Evolutionary conservation across 106 monocot genomes (phyloP).

Genomic region (Phalaenopsis aphrodite): DNA sequence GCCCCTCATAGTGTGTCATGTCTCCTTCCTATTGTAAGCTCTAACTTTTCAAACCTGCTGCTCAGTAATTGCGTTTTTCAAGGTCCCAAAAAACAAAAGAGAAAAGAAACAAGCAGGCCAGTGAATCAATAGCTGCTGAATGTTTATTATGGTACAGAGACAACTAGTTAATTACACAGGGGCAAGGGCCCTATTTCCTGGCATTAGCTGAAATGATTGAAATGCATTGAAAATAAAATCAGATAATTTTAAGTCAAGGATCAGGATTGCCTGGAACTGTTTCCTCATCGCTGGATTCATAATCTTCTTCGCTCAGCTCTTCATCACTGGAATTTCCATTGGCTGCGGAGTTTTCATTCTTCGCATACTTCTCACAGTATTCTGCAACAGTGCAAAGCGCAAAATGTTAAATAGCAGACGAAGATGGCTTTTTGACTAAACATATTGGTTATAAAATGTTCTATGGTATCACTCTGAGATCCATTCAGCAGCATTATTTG

Average conservation of each 20-base stretch:
- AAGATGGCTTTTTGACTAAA: background rate
- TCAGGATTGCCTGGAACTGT: conserved; percentile 71
- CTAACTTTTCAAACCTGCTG: too few species aligned
- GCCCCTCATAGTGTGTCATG: too few species aligned
- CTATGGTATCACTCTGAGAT: too few species aligned
- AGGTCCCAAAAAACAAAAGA: too few species aligned
- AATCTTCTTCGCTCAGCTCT: conserved; percentile 80
- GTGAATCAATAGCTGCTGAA: background rate
- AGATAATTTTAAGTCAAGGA: conserved; percentile 30
- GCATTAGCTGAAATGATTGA: background rate
- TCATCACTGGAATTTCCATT: conserved; percentile 80
- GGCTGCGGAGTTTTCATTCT: conserved; percentile 43
- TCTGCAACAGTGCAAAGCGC: conserved; percentile 30
- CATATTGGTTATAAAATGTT: background rate
- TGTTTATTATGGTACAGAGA: background rate
- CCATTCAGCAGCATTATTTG: too few species aligned
- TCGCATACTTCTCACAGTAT: conserved; percentile 92
- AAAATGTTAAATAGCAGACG: background rate
- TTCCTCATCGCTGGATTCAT: conserved; percentile 65
- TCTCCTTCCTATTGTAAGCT: too few species aligned
- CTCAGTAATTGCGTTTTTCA: too few species aligned
- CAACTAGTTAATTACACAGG: background rate
- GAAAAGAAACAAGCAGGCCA: too few species aligned
- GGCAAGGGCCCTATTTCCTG: background rate
- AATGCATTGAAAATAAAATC: conserved; percentile 12